phyloP scores from a whole-genome alignment of 2,329 filamentous ascomycete species.

The Cladobotryum mycophilum region DNA sequence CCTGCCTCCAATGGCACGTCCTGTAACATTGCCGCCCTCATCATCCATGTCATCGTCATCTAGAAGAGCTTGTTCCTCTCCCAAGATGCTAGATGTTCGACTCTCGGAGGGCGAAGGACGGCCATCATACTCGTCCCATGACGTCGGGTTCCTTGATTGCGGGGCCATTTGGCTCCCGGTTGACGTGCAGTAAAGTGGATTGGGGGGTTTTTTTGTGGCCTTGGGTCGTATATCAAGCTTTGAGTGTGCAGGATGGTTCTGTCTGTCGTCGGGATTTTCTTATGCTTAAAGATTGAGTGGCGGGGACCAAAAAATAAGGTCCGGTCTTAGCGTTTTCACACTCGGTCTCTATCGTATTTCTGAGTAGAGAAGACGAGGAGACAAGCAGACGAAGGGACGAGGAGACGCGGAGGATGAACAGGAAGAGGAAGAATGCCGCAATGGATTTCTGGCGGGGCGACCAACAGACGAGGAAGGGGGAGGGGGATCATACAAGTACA shows the following conservation, averaged over 20 bases:
- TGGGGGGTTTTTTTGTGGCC: not conserved
- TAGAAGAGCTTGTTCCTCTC: slow-evolving; percentile 41
- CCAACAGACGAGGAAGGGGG: not conserved
- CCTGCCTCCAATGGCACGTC: slow-evolving; percentile 11
- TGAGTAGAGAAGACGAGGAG: not conserved
- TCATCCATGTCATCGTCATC: slow-evolving; percentile 32
- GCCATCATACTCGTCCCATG: slow-evolving; percentile 43
- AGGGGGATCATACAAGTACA: not conserved
- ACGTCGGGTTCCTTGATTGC: slow-evolving; percentile 32
- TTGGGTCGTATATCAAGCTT: too few relatives aligned
- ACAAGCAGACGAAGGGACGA: not conserved
- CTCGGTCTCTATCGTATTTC: too few relatives aligned
- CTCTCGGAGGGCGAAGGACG: slow-evolving; percentile 37
- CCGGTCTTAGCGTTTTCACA: too few relatives aligned
- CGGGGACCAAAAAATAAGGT: too few relatives aligned
- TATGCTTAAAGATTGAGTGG: too few relatives aligned
- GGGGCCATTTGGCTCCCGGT: slow-evolving; percentile 20
- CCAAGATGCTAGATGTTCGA: slow-evolving; percentile 35
- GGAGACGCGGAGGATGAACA: not conserved
- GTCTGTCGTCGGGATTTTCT: too few relatives aligned
- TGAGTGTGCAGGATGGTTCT: too few relatives aligned
- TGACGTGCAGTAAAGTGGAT: not conserved
- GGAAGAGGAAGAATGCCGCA: not conserved
- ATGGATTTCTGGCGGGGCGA: too few relatives aligned
- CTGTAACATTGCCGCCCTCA: slow-evolving; percentile 22